phyloP scores from a whole-genome alignment of 108 stramenopile species.

The Skeletonema costatum region DNA sequence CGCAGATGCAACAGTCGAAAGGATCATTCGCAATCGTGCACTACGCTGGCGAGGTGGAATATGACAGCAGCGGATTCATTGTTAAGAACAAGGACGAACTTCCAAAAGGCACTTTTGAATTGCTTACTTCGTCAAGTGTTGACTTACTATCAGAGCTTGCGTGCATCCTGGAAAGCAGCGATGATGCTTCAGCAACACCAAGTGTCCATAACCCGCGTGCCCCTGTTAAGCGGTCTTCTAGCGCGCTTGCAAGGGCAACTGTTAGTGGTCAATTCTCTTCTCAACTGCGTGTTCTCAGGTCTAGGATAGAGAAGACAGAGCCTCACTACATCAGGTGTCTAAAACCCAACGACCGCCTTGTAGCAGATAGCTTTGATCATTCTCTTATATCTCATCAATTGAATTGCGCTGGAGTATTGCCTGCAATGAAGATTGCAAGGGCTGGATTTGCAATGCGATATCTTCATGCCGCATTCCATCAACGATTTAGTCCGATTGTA shows the following conservation, averaged over 20 bases:
- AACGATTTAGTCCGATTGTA: constrained; percentile 72
- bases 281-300: constrained; percentile 86
- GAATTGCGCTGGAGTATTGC: constrained; percentile 96
- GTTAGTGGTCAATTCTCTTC: constrained; percentile 89
- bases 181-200: background rate
- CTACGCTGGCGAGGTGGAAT: constrained; percentile 90
- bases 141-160: constrained; percentile 76
- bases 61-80: constrained; percentile 75
- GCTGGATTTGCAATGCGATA: constrained; percentile 97
- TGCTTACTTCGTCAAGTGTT: constrained; percentile 79
- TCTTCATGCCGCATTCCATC: constrained; percentile 82
- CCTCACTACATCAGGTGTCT: constrained; percentile 99
- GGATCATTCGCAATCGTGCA: constrained; percentile 83
- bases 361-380: constrained; percentile 78
- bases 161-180: constrained; percentile 48
- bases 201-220: background rate
- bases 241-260: constrained; percentile 53
- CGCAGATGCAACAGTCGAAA: constrained; percentile 62
- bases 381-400: constrained; percentile 90
- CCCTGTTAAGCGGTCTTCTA: constrained; percentile 55
- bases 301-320: constrained; percentile 85
- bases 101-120: constrained; percentile 86
- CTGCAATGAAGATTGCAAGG: constrained; percentile 97
- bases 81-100: constrained; percentile 94
- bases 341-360: constrained; percentile 95